These are phyloP conservation scores for Pichia cabralensis DNA, from an alignment of 805 yeast species.

Conservation along the genomic window DNA sequence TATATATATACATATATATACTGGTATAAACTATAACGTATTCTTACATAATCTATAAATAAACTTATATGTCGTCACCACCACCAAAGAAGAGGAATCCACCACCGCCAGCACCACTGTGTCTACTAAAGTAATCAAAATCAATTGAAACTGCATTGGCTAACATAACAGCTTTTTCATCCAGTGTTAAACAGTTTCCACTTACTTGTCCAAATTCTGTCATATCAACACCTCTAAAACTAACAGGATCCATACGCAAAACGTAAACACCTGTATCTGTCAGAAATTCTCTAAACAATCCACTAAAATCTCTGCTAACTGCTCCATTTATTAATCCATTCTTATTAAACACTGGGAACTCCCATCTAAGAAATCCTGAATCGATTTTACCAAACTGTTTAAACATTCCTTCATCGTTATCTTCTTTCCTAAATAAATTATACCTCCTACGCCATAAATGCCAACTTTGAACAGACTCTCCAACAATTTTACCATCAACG, in stretches of 20 bases:
- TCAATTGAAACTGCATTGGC: conserved; percentile 89
- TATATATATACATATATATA: too few species aligned
- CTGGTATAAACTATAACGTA: too few species aligned
- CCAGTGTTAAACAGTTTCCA: conserved; percentile 42
- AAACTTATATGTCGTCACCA: too few species aligned
- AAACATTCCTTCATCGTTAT: conserved; percentile 37
- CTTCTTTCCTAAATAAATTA: conserved; percentile 51
- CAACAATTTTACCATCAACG: conserved; percentile 34
- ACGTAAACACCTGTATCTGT: conserved; percentile 94
- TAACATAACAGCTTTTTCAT: conserved; percentile 76
- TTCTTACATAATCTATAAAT: too few species aligned
- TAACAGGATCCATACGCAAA: conserved; percentile 61
- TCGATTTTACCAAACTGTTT: conserved; percentile 89
- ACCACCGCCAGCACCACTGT: conserved; percentile 51
- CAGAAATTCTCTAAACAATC: conserved; percentile 82
- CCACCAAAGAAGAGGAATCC: conserved; percentile 26
- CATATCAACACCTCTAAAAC: conserved; percentile 41
- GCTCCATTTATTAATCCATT: conserved; percentile 53
- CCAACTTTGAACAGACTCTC: conserved; percentile 90
- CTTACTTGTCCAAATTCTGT: too few species aligned
- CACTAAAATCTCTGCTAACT: conserved; percentile 92
- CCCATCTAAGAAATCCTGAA: conserved; percentile 78
- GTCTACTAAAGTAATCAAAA: conserved; percentile 95
- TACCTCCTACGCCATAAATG: conserved; percentile 89
- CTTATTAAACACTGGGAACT: conserved; percentile 65